A percentile compares a stretch with the other conserved stretches of the same genome.
Conservation (phyloP, 164 flowering plant species). For the Magnolia kwangsiensis region DNA sequence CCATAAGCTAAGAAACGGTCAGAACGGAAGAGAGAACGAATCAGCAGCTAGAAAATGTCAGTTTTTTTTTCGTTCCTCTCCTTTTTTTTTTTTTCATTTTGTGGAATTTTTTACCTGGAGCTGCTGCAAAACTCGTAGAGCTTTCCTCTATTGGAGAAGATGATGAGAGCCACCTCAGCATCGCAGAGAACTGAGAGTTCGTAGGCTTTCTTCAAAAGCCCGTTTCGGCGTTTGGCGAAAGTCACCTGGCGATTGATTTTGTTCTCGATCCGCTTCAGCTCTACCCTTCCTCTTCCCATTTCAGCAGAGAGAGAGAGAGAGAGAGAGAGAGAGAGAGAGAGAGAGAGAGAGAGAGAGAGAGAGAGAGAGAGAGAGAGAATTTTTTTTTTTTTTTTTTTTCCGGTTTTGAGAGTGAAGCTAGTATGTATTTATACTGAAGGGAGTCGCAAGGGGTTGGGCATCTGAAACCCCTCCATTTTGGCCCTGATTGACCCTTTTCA, state of each 20-base stretch:
- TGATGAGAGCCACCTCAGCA: conserved; percentile 27
- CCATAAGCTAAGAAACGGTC: neutral
- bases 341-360: neutral
- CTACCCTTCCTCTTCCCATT: conserved; percentile 27
- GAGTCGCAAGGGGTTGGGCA: too few relatives aligned
- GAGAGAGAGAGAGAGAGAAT: neutral
- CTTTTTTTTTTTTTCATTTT: too few relatives aligned
- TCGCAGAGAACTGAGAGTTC: conserved; percentile 25
- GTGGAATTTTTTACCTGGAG: conserved; percentile 13
- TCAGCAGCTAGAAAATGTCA: too few relatives aligned
- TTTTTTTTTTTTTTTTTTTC: too few relatives aligned
- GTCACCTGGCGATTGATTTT: conserved; percentile 24
- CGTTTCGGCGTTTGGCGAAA: conserved; percentile 19
- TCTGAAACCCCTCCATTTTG: too few relatives aligned
- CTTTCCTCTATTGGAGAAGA: conserved; percentile 26
- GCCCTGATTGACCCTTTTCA: too few relatives aligned
- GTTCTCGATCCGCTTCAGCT: conserved; percentile 29
- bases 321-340: neutral
- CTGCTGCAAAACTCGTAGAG: conserved; percentile 24
- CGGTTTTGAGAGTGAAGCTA: too few relatives aligned
- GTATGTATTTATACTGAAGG: too few relatives aligned
- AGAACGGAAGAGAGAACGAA: too few relatives aligned
- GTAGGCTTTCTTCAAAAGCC: conserved; percentile 20
- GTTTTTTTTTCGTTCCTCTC: too few relatives aligned
- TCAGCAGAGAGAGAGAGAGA: too few relatives aligned